A percentile compares a stretch with the other conserved stretches of the same genome.
These are phyloP conservation scores for Escovopsis sp. DNA, from an alignment of 2,329 filamentous ascomycete genomes.

Conservation along the genomic window DNA sequence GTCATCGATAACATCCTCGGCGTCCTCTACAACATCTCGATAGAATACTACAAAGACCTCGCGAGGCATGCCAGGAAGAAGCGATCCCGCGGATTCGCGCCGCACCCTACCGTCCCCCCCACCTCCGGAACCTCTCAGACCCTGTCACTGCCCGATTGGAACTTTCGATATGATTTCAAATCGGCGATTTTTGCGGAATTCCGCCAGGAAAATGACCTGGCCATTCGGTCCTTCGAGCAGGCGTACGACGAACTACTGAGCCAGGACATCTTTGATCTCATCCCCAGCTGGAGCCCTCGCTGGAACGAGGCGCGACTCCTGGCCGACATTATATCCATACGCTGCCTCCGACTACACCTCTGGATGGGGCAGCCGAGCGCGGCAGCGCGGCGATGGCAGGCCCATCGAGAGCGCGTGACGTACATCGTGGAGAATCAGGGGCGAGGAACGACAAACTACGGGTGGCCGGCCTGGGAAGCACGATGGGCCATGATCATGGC, in stretches of 20 bases:
- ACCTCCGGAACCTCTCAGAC: slow-evolving; percentile 75
- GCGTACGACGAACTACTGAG: slow-evolving; percentile 75
- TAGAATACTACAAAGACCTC: slow-evolving; percentile 88
- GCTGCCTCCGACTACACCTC: slow-evolving; percentile 67
- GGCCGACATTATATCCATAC: slow-evolving; percentile 67
- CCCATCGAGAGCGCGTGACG: slow-evolving; percentile 57
- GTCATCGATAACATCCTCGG: slow-evolving; percentile 62
- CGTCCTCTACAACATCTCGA: slow-evolving; percentile 55
- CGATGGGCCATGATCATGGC: slow-evolving; percentile 53
- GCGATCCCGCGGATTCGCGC: slow-evolving; percentile 61
- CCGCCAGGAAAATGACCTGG: slow-evolving; percentile 79
- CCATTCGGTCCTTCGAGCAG: slow-evolving; percentile 71
- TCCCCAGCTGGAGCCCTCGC: slow-evolving; percentile 76
- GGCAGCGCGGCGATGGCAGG: slow-evolving; percentile 67
- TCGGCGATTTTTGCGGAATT: slow-evolving; percentile 83
- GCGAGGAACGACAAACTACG: slow-evolving; percentile 76
- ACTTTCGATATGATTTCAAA: slow-evolving; percentile 90
- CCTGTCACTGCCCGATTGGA: slow-evolving; percentile 77
- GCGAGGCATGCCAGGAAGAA: slow-evolving; percentile 88
- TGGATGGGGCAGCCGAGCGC: slow-evolving; percentile 67
- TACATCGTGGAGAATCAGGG: slow-evolving; percentile 72
- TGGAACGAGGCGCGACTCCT: slow-evolving; percentile 90
- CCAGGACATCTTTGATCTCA: slow-evolving; percentile 72
- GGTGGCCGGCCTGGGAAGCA: slow-evolving; percentile 88
- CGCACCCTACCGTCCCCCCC: slow-evolving; percentile 68